Evolutionary conservation across 1,139 yeast species (phyloP).

Genomic region (Hansenula sp.): DNA sequence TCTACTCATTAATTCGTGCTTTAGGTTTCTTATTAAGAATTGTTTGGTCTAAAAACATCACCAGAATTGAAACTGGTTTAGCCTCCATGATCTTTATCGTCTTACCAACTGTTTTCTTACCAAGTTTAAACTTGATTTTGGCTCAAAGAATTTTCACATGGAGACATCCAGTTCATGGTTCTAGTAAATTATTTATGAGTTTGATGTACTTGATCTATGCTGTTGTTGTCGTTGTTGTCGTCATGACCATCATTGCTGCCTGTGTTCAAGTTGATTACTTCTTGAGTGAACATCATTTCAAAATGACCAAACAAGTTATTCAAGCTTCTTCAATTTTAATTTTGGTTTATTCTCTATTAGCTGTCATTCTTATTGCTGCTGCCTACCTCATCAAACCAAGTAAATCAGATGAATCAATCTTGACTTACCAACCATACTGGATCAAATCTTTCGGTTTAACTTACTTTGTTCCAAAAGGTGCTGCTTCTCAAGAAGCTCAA

Average conservation of each 20-base stretch:
- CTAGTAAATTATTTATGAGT: constrained; percentile 46
- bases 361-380: constrained; percentile 45
- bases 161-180: constrained; percentile 78
- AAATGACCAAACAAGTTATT: constrained; percentile 52
- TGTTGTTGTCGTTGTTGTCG: constrained; percentile 52
- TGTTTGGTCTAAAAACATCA: constrained; percentile 51
- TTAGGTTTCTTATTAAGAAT: constrained; percentile 62
- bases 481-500: constrained; percentile 42
- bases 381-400: constrained; percentile 60
- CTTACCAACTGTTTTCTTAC: constrained; percentile 51
- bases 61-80: constrained; percentile 48
- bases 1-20: constrained; percentile 49
- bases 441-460: constrained; percentile 57
- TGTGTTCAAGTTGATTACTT: constrained; percentile 59
- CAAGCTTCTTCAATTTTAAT: constrained; percentile 56
- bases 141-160: constrained; percentile 79
- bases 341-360: constrained; percentile 52
- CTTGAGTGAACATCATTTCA: constrained; percentile 40
- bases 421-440: constrained; percentile 77
- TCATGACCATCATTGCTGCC: constrained; percentile 66
- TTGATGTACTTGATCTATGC: constrained; percentile 50
- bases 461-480: constrained; percentile 49
- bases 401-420: constrained; percentile 45
- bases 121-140: constrained; percentile 56
- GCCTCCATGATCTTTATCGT: constrained; percentile 57